Conservation (phyloP, 2,329 filamentous ascomycete genomes). For the Furcasterigmium furcatum region DNA sequence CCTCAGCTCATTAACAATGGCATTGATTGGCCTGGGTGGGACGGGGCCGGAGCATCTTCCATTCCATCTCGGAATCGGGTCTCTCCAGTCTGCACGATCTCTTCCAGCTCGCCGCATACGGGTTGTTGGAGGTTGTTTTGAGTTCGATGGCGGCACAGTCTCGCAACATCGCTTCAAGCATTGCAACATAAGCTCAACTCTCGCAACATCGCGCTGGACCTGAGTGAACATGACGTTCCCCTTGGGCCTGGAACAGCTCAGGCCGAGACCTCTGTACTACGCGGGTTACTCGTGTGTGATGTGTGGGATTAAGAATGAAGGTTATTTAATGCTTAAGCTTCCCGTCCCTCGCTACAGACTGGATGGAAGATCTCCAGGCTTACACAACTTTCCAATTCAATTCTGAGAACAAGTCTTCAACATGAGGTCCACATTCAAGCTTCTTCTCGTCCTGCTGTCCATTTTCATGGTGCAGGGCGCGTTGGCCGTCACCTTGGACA, state of each 20-base stretch:
- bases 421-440: constrained; percentile 2
- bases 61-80: background rate
- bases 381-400: too few species aligned
- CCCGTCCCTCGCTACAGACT: background rate
- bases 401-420: background rate
- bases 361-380: background rate
- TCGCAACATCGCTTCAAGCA: background rate
- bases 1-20: background rate
- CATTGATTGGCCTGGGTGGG: background rate
- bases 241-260: background rate
- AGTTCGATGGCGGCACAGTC: background rate
- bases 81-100: background rate
- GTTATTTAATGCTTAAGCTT: background rate
- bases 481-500: background rate
- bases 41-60: background rate
- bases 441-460: constrained; percentile 1
- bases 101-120: background rate
- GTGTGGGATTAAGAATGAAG: background rate
- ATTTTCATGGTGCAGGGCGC: constrained; percentile 3
- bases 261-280: background rate
- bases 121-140: background rate
- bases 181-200: background rate
- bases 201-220: background rate
- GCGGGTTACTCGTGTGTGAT: too few species aligned
- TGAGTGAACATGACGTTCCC: background rate